A percentile compares a stretch with the other conserved stretches of the same genome.
phyloP scores from a whole-genome alignment of 2,329 filamentous ascomycete species.

The Aureobasidium sp. region DNA sequence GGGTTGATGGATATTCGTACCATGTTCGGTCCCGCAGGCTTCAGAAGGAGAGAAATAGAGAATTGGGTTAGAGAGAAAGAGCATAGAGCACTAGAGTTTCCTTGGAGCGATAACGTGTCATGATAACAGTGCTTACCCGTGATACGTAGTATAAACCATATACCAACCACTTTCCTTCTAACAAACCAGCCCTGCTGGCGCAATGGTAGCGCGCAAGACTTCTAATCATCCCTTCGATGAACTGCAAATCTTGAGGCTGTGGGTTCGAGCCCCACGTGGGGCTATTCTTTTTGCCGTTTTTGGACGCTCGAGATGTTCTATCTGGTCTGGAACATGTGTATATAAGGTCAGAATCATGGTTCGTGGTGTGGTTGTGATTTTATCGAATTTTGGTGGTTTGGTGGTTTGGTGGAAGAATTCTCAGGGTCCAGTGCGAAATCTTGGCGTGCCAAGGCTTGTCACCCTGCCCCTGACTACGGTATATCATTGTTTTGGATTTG shows the following conservation, averaged over 20 bases:
- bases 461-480: background rate
- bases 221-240: background rate
- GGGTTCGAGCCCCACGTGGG: slow-evolving; percentile 13
- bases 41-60: too few relatives aligned
- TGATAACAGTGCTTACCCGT: too few relatives aligned
- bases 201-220: slow-evolving; percentile 14
- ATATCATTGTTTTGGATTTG: background rate
- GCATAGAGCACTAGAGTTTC: too few relatives aligned
- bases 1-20: background rate
- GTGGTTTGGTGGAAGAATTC: background rate
- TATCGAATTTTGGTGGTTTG: background rate
- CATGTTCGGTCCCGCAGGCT: background rate
- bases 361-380: background rate
- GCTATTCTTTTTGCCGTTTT: background rate
- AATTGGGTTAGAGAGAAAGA: too few relatives aligned
- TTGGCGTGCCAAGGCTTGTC: background rate
- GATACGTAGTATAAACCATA: too few relatives aligned
- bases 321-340: background rate
- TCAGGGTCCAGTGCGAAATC: background rate
- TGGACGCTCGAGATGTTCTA: background rate
- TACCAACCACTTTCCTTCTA: background rate
- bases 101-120: too few relatives aligned
- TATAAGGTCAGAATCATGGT: background rate
- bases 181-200: slow-evolving; percentile 9
- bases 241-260: slow-evolving; percentile 10